A percentile compares a stretch with the other conserved stretches of the same genome.
Conservation (phyloP, 208 protist genomes). For the Leishmania guyanensis region DNA sequence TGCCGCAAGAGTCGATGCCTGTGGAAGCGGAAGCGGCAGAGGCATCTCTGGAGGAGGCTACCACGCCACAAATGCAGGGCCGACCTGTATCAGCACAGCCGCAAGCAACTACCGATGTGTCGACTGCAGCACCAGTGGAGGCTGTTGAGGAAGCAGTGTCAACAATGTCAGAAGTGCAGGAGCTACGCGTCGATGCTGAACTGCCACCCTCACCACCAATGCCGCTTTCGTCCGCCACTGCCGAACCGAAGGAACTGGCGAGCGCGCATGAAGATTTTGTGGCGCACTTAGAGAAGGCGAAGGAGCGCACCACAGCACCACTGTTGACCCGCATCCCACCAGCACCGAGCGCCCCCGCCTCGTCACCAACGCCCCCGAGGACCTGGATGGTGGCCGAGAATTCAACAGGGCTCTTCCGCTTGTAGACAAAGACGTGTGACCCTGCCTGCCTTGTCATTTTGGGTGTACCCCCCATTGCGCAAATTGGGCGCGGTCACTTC, state of each 20-base stretch:
- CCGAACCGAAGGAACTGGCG: conserved; percentile 7
- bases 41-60: neutral
- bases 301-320: conserved; percentile 8
- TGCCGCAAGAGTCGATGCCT: neutral
- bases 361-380: neutral
- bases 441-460: neutral
- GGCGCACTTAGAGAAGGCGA: conserved; percentile 31
- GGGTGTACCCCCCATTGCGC: neutral
- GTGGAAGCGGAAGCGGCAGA: neutral
- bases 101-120: neutral
- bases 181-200: neutral
- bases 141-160: neutral
- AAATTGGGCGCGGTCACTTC: neutral
- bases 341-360: neutral
- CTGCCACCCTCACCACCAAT: neutral
- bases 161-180: neutral
- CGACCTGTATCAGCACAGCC: neutral
- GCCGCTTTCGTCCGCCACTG: neutral
- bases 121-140: neutral
- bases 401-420: conserved; percentile 35
- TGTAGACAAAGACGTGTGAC: conserved; percentile 11
- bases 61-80: neutral
- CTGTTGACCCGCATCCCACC: neutral
- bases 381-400: conserved; percentile 25
- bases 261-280: conserved; percentile 27